phyloP scores from a whole-genome alignment of 495 filamentous ascomycete species.

The Penicillium malachiteum region DNA sequence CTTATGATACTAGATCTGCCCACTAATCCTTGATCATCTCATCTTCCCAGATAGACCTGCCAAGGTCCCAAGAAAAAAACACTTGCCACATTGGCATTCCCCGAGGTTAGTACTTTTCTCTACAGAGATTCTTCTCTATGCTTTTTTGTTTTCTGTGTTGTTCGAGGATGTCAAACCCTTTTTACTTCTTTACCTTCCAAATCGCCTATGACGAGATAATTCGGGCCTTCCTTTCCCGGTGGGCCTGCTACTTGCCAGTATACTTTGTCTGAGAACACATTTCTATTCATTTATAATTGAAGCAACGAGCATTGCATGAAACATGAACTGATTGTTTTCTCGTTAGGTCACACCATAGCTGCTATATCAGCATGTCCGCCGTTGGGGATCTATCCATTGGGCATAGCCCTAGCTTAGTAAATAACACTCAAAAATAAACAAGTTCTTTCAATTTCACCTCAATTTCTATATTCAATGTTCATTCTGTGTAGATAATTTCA shows the following conservation, averaged over 20 bases:
- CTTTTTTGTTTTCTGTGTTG: conserved; percentile 16
- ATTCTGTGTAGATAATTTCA: too few species aligned
- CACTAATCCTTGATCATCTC: conserved; percentile 26
- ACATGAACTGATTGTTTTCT: conserved; percentile 17
- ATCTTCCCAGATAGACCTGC: conserved; percentile 3
- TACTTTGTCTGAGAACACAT: conserved; percentile 75
- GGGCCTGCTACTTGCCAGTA: conserved; percentile 98
- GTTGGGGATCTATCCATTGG: too few species aligned
- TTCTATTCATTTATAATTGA: background rate
- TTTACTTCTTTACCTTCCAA: conserved; percentile 93
- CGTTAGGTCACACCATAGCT: background rate
- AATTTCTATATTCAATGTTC: too few species aligned
- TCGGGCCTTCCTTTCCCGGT: conserved; percentile 67
- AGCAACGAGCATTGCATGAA: conserved; percentile 7
- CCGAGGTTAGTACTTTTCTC: background rate
- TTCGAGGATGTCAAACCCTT: conserved; percentile 80
- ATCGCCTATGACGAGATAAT: conserved; percentile 89
- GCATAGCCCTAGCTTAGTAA: too few species aligned
- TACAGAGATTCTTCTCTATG: conserved; percentile 9
- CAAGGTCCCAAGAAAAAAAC: background rate
- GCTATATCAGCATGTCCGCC: too few species aligned
- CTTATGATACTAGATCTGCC: conserved; percentile 14
- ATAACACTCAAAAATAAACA: too few species aligned
- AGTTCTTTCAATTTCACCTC: too few species aligned
- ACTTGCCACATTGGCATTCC: background rate